Percentiles rank a stretch among this genome's conserved stretches.
phyloP scores from a whole-genome alignment of 495 filamentous ascomycete genomes.

The Aspergillus nidulans region DNA sequence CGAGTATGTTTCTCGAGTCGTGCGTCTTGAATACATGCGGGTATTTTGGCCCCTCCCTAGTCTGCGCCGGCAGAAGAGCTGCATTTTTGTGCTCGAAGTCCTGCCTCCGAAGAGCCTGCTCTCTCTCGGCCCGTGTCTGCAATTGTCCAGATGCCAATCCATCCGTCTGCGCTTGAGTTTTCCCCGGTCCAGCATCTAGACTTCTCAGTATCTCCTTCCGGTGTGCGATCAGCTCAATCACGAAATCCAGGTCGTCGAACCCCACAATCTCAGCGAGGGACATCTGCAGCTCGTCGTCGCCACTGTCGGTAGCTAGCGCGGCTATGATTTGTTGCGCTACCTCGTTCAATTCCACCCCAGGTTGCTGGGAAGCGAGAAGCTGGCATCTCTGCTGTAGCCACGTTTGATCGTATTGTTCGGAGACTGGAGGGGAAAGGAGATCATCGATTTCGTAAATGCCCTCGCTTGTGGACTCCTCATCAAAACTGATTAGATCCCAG shows the following conservation, averaged over 20 bases:
- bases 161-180: slow-evolving; percentile 35
- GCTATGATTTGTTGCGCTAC: slow-evolving; percentile 69
- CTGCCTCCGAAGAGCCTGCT: slow-evolving; percentile 64
- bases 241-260: slow-evolving; percentile 84
- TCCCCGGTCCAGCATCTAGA: slow-evolving; percentile 26
- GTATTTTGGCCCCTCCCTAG: slow-evolving; percentile 64
- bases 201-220: slow-evolving; percentile 56
- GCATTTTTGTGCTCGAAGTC: slow-evolving; percentile 82
- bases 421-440: slow-evolving; percentile 17
- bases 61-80: slow-evolving; percentile 55
- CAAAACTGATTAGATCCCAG: slow-evolving; percentile 84
- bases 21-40: slow-evolving; percentile 89
- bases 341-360: slow-evolving; percentile 56
- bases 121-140: slow-evolving; percentile 70
- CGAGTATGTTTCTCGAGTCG: slow-evolving; percentile 77
- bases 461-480: slow-evolving; percentile 52
- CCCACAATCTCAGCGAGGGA: slow-evolving; percentile 86
- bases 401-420: slow-evolving; percentile 28
- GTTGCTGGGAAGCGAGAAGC: slow-evolving; percentile 52
- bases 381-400: slow-evolving; percentile 69
- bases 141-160: slow-evolving; percentile 53
- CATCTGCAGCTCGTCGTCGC: slow-evolving; percentile 83
- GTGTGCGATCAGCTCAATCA: slow-evolving; percentile 76
- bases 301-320: slow-evolving; percentile 58
- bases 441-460: slow-evolving; percentile 36